A percentile compares a stretch with the other conserved stretches of the same genome.
These are phyloP conservation scores for Blechomonas ayalai DNA, from an alignment of 208 protist genomes.

Conservation along the genomic window DNA sequence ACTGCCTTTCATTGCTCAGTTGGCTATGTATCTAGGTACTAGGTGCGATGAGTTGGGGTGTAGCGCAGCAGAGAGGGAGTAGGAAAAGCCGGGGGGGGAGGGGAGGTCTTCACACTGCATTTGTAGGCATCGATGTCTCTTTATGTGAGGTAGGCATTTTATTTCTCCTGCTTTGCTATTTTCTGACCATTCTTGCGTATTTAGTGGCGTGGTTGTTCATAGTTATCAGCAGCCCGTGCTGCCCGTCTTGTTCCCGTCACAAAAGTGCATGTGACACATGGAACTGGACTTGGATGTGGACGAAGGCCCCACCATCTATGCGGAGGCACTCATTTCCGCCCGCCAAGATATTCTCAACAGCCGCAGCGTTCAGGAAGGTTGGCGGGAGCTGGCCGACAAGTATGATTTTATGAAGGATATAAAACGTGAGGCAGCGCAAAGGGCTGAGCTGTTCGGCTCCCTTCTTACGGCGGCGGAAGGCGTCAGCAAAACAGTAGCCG, in stretches of 20 bases:
- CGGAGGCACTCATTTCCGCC: constrained; percentile 10
- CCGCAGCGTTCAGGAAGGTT: constrained; percentile 16
- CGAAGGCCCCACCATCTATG: constrained; percentile 11
- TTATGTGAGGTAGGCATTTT: no score
- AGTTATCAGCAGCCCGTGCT: no score
- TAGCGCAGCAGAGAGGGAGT: no score
- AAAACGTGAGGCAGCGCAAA: constrained; percentile 27
- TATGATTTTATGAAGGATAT: constrained; percentile 64
- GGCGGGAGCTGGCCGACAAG: constrained; percentile 25
- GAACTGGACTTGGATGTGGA: constrained; percentile 21
- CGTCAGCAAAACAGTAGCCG: constrained; percentile 13
- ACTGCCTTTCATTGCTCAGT: background rate
- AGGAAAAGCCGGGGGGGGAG: no score
- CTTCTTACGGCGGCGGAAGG: constrained; percentile 36
- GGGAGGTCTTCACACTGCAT: no score
- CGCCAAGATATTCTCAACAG: constrained; percentile 20
- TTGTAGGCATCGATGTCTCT: no score
- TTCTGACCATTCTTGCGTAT: no score
- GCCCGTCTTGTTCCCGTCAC: no score
- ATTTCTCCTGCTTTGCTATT: no score
- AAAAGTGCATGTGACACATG: constrained; percentile 6
- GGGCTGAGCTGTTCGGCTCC: constrained; percentile 22
- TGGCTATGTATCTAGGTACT: background rate
- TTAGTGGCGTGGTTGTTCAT: no score
- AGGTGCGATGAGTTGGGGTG: no score